Base-by-base conservation (phyloP, 805 yeast species). In the Metschnikowia colocasiae region DNA sequence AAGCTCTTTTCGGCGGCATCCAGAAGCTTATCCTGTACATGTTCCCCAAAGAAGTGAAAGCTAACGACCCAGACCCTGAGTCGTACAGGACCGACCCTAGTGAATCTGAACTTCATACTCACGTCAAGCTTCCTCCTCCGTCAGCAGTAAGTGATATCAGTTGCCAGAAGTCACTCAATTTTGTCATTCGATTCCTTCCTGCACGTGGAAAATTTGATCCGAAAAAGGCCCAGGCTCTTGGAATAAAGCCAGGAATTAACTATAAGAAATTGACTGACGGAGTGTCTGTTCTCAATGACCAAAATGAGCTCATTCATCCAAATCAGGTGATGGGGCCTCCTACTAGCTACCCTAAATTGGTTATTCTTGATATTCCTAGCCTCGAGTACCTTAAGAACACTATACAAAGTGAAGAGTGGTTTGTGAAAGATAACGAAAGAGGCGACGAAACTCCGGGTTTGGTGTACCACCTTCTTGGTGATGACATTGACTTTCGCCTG, bases 401-500 rank as follows among this genome's bases (percentile, higher is more conserved):
- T 12, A 37, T 70, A 9, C 42, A 40, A 8, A 55, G 57, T 31
- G 48, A 51, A 1, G 50, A 55, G 25, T 69, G 74, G 72, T 59
- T 61, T 80, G 13, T 53, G 51, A 16, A 62, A 32, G 40, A 52
- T 12, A 58, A 63, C 6, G 67, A 65, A 4, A 52, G 56, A 16
- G 64, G 64, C 4, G 57, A 65, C 5, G 73, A 69, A 37, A 67
- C 71, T 2, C 67, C 76, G 18, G 77, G 80, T 1, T 62, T 78
- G 1, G 85, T 90, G 1, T 90, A 87, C 61, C 95, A 88, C 64
- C 79, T 88, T 48, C 65, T 94, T 23, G 94, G 86, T n/a, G 78
- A 74, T 5, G 78, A 74, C 1, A 70, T 87, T 1, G 78, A 80
- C 40, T 65, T 71, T 29, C 55, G 58, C 51, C 67, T 67, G 52